Evolutionary conservation across 495 filamentous ascomycete species (phyloP).

Genomic region (Mycothermus thermophilus): DNA sequence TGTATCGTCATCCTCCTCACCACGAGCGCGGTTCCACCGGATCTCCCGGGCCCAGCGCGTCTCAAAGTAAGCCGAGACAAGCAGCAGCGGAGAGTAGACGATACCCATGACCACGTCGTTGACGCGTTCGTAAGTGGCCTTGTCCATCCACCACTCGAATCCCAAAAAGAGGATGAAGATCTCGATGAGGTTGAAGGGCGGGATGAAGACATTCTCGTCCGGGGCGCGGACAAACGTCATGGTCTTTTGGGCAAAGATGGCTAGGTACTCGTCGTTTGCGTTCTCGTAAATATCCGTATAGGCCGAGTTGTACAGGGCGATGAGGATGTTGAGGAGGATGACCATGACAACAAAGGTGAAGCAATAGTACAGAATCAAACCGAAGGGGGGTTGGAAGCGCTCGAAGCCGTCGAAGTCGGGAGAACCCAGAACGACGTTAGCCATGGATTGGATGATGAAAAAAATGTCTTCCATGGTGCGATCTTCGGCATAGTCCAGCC

Average conservation of each 20-base stretch:
- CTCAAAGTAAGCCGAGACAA: slow-evolving; percentile 68
- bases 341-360: slow-evolving; percentile 97
- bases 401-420: slow-evolving; percentile 88
- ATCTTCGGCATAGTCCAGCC: slow-evolving; percentile 71
- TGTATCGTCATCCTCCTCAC: slow-evolving; percentile 82
- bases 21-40: slow-evolving; percentile 53
- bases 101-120: slow-evolving; percentile 80
- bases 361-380: slow-evolving; percentile 82
- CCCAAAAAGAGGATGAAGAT: slow-evolving; percentile 64
- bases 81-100: slow-evolving; percentile 72
- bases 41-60: slow-evolving; percentile 53
- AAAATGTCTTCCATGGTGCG: slow-evolving; percentile 41
- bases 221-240: slow-evolving; percentile 93
- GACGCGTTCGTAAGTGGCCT: slow-evolving; percentile 51
- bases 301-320: slow-evolving; percentile 90
- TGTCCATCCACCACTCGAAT: slow-evolving; percentile 89
- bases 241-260: slow-evolving; percentile 77
- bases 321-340: slow-evolving; percentile 82
- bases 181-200: slow-evolving; percentile 89
- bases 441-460: slow-evolving; percentile 82
- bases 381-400: slow-evolving; percentile 59
- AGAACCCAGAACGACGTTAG: slow-evolving; percentile 74
- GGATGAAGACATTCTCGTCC: slow-evolving; percentile 95
- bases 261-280: slow-evolving; percentile 88
- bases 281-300: slow-evolving; percentile 95